phyloP scores from a whole-genome alignment of 2,329 filamentous ascomycete genomes.

The Trichothecium roseum region DNA sequence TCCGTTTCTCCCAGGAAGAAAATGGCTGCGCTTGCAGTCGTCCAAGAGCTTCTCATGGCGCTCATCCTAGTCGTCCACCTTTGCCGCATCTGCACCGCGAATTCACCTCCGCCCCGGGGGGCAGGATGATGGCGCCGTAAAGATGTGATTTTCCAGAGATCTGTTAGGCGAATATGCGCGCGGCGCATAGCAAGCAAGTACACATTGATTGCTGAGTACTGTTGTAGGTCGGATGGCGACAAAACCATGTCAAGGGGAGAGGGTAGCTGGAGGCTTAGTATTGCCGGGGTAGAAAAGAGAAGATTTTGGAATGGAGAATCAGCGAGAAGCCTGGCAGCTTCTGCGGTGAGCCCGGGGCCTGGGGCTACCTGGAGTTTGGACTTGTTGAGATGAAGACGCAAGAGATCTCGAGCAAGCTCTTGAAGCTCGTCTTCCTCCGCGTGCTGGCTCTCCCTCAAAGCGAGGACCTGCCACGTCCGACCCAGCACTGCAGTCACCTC shows the following conservation, averaged over 20 bases:
- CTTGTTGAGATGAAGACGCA: constrained; percentile 57
- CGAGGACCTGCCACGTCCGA: constrained; percentile 69
- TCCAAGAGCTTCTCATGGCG: constrained; percentile 77
- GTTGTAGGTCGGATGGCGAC: constrained; percentile 60
- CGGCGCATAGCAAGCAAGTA: constrained; percentile 80
- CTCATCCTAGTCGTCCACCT: constrained; percentile 53
- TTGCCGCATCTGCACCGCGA: constrained; percentile 50
- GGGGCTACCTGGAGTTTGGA: constrained; percentile 23
- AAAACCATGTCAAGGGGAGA: constrained; percentile 85
- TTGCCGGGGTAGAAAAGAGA: constrained; percentile 63
- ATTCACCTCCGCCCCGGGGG: constrained; percentile 50
- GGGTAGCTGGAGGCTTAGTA: constrained; percentile 61
- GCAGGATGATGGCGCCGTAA: constrained; percentile 69
- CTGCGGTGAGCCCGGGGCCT: constrained; percentile 21
- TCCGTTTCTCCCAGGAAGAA: constrained; percentile 86
- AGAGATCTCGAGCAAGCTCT: constrained; percentile 68
- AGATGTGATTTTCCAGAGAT: constrained; percentile 76
- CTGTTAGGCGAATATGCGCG: constrained; percentile 73
- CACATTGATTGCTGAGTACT: constrained; percentile 76
- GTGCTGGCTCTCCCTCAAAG: constrained; percentile 58
- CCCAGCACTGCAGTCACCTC: constrained; percentile 70
- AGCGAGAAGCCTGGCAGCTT: constrained; percentile 24
- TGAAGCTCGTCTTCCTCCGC: constrained; percentile 74
- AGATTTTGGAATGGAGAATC: constrained; percentile 64
- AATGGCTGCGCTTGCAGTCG: constrained; percentile 73